Conservation (phyloP, 495 filamentous ascomycete genomes). For the Achaetomiella virescens region DNA sequence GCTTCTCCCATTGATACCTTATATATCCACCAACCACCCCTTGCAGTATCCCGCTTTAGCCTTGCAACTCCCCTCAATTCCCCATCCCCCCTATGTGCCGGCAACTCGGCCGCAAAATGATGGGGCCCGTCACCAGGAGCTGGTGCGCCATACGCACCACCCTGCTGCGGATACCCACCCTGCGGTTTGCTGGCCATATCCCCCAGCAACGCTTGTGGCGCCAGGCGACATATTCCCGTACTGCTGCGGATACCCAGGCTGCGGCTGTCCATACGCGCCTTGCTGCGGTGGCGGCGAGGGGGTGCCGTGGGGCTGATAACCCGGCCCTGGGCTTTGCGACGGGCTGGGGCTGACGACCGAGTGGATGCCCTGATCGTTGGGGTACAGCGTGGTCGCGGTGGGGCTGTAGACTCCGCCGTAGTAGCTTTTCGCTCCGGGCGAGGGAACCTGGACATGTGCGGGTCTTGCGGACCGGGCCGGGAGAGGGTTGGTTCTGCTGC, state of each 20-base stretch:
- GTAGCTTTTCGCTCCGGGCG: background rate
- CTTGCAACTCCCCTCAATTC: constrained; percentile 13
- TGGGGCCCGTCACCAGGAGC: background rate
- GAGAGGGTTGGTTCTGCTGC: background rate
- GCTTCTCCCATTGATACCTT: too few relatives aligned
- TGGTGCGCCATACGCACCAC: background rate
- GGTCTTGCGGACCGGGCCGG: background rate
- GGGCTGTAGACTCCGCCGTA: constrained; percentile 2
- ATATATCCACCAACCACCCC: background rate
- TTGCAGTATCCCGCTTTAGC: background rate
- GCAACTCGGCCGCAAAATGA: constrained; percentile 14
- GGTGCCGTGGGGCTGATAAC: background rate
- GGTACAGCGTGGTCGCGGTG: background rate
- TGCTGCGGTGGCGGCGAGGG: constrained; percentile 13
- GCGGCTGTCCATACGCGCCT: background rate
- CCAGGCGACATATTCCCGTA: constrained; percentile 6
- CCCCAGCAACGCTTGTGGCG: background rate
- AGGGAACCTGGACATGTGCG: constrained; percentile 17
- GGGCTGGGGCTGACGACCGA: constrained; percentile 7
- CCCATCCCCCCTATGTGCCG: constrained; percentile 22
- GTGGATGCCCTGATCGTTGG: constrained; percentile 2
- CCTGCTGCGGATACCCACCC: background rate
- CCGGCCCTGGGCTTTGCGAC: background rate
- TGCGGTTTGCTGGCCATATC: background rate
- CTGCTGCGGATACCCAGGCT: background rate